Evolutionary conservation across 805 yeast species (phyloP), one percentile per base, ranked within the genome.

Genomic region (Debaryomyces tyrocola): DNA sequence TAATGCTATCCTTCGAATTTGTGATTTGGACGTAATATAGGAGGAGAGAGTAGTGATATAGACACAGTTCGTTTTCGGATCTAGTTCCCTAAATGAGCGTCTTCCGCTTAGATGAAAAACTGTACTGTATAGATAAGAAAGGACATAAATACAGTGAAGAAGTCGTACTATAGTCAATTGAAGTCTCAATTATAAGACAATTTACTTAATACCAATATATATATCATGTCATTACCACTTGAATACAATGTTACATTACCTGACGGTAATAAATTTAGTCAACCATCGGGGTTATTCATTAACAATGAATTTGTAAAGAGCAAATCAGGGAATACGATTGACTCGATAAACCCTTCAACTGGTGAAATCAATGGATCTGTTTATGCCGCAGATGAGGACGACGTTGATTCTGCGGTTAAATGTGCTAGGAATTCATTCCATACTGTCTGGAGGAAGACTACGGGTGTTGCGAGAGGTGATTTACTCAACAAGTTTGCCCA

Each of bases 231-330:
- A 17, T 57, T 67, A 36, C 72, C 74, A 21, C 67, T 71, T 54
- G 59, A 57, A 53, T 59, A 62, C 58, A 69, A 68, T 41, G 65
- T 74, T 42, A 67, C 74, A 27, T 64, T 73, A 53, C 84, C 85
- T 17, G 74, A 72, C 35, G 85, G 85, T 42, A 55, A 61, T 40
- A 72, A 70, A 41, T 78, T 69, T 60, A 54, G 63, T 20, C 85
- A 80, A 55, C 88, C 87, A 33, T 49, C 81, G n/a, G 89, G 88
- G 6, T 67, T 83, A 50, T 83, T 80, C 59, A 71, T 73, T 52
- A 71, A 73, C 58, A 70, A 70, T 53, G 75, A 72, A 55, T 73
- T 70, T 49, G 72, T 73, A 31, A 50, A 55, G 37, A 66, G 77
- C 8, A 60, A 62, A 41, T 54, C 59, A 20, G 67, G 67, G 10